phyloP scores from a whole-genome alignment of 2,329 filamentous ascomycete genomes.

The Bipolaris sorokiniana region DNA sequence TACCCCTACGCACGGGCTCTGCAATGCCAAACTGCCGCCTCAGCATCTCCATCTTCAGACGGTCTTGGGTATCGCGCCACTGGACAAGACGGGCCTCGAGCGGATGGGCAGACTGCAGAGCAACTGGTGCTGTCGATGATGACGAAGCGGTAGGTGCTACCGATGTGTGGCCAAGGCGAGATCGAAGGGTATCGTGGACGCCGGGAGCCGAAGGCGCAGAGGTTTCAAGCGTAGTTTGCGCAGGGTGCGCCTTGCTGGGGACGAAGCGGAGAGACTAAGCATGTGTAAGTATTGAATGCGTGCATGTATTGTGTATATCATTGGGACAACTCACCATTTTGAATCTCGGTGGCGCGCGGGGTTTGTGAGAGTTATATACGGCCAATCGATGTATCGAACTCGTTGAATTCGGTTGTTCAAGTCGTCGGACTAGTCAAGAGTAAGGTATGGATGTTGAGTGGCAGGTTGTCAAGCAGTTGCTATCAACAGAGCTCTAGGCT shows the following conservation, averaged over 20 bases:
- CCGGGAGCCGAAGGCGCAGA: slow-evolving; percentile 88
- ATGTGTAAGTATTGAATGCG: slow-evolving; percentile 2
- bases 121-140: slow-evolving; percentile 37
- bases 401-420: background rate
- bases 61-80: slow-evolving; percentile 90
- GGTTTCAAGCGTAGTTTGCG: slow-evolving; percentile 59
- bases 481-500: slow-evolving; percentile 20
- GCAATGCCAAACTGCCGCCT: slow-evolving; percentile 88
- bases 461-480: slow-evolving; percentile 17
- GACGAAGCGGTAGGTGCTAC: slow-evolving; percentile 39
- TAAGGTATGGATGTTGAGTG: slow-evolving; percentile 4
- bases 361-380: background rate
- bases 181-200: slow-evolving; percentile 89
- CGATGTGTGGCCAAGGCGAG: slow-evolving; percentile 69
- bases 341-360: background rate
- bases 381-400: background rate
- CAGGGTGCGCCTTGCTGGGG: slow-evolving; percentile 69
- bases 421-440: background rate
- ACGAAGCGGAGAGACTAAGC: slow-evolving; percentile 85
- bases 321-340: slow-evolving; percentile 22
- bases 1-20: slow-evolving; percentile 88
- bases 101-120: slow-evolving; percentile 76
- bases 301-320: slow-evolving; percentile 5
- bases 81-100: slow-evolving; percentile 87
- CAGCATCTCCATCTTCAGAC: slow-evolving; percentile 85